These are phyloP conservation scores for Trichopus zeylanicus DNA, from an alignment of 116 monocot species.

Conservation along the genomic window DNA sequence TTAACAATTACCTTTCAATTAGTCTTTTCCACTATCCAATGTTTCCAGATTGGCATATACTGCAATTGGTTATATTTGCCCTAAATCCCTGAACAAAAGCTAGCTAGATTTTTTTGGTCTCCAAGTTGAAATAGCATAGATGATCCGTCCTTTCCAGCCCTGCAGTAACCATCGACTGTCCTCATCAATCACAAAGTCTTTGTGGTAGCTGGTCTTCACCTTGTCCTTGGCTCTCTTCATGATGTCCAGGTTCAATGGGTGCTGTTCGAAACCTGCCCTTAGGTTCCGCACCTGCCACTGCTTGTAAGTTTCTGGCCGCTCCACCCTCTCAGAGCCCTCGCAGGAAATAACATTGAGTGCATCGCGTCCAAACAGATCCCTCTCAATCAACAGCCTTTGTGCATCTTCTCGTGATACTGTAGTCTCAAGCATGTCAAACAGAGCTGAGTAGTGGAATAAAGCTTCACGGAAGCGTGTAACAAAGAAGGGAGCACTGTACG, in stretches of 20 bases:
- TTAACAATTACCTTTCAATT: too few species aligned
- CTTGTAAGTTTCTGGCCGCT: constrained; percentile 71
- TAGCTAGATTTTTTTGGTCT: constrained; percentile 19
- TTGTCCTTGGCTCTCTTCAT: constrained; percentile 33
- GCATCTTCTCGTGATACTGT: constrained; percentile 45
- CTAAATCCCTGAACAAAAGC: too few species aligned
- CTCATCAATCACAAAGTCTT: constrained; percentile 58
- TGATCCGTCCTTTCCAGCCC: constrained; percentile 74
- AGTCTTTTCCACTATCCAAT: too few species aligned
- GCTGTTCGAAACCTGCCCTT: constrained; percentile 54
- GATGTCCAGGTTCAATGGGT: constrained; percentile 31
- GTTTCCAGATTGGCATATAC: too few species aligned
- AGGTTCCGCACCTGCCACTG: constrained; percentile 71
- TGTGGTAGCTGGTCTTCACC: constrained; percentile 35
- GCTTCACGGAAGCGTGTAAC: constrained; percentile 73
- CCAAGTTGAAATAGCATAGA: constrained; percentile 56
- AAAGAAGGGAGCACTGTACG: constrained; percentile 68
- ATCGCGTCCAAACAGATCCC: constrained; percentile 48
- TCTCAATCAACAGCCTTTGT: constrained; percentile 54
- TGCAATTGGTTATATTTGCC: too few species aligned
- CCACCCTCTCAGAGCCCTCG: constrained; percentile 58
- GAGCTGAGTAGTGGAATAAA: constrained; percentile 51
- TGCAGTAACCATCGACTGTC: constrained; percentile 63
- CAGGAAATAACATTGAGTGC: constrained; percentile 67
- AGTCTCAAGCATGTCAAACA: constrained; percentile 67